Evolutionary conservation across 441 rosid species (phyloP).

Genomic region (Populus hybrid): DNA sequence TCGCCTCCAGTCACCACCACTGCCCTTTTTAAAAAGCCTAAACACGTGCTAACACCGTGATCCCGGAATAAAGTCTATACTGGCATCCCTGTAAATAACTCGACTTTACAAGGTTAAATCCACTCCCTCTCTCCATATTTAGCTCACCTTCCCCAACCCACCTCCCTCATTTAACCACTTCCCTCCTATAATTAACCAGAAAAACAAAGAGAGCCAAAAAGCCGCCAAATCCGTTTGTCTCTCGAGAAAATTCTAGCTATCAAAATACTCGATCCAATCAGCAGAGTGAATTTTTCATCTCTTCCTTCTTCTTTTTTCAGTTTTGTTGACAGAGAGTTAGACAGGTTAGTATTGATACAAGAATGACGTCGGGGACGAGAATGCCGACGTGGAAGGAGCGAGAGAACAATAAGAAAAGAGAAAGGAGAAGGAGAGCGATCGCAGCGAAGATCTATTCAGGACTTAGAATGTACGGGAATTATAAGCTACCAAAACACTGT

Average conservation of each 20-base stretch:
- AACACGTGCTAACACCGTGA: slow-evolving; percentile 73
- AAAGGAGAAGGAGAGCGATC: slow-evolving; percentile 91
- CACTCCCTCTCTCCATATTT: slow-evolving; percentile 9
- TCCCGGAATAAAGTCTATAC: slow-evolving; percentile 26
- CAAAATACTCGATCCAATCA: not conserved
- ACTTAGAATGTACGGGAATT: slow-evolving; percentile 83
- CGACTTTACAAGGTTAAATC: slow-evolving; percentile 6
- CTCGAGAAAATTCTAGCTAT: slow-evolving; percentile 20
- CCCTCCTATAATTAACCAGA: not conserved
- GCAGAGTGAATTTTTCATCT: not conserved
- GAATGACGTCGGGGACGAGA: slow-evolving; percentile 85
- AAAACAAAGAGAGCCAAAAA: slow-evolving; percentile 4
- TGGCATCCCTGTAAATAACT: slow-evolving; percentile 41
- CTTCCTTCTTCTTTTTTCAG: not conserved
- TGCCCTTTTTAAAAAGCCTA: slow-evolving; percentile 33
- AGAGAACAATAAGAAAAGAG: slow-evolving; percentile 93
- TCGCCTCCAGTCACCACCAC: not conserved
- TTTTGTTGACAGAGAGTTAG: not conserved
- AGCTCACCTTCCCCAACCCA: slow-evolving; percentile 28
- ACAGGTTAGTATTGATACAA: slow-evolving; percentile 2
- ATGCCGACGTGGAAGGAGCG: slow-evolving; percentile 97
- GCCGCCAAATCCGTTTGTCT: slow-evolving; percentile 26
- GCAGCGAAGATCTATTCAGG: slow-evolving; percentile 96
- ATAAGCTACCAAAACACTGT: slow-evolving; percentile 94
- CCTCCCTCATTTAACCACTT: slow-evolving; percentile 25